Conservation (phyloP, 192 early-diverging fungal genomes). For the Linnemannia zychae region DNA sequence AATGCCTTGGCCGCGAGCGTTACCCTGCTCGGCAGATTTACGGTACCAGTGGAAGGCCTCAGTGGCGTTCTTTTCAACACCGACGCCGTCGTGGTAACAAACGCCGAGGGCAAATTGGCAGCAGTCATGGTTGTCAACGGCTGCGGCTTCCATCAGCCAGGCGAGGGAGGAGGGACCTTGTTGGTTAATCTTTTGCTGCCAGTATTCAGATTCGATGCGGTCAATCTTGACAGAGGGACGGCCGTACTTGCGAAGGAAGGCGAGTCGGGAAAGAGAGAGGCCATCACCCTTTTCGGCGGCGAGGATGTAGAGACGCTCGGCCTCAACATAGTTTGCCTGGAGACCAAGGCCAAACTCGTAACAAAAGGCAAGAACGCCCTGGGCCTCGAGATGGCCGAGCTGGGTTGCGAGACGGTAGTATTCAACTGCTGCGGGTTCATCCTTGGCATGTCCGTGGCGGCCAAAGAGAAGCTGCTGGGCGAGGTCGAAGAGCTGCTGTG, state of each 20-base stretch:
- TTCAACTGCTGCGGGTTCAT: constrained; percentile 65
- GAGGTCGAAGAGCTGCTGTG: constrained; percentile 42
- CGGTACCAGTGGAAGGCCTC: constrained; percentile 75
- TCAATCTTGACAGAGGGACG: constrained; percentile 84
- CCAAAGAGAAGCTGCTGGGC: constrained; percentile 67
- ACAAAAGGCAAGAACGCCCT: constrained; percentile 76
- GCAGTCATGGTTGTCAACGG: constrained; percentile 65
- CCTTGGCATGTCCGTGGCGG: constrained; percentile 49
- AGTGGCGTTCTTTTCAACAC: constrained; percentile 72
- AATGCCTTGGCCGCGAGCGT: constrained; percentile 69
- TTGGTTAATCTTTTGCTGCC: constrained; percentile 73
- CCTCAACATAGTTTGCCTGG: constrained; percentile 67
- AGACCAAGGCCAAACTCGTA: constrained; percentile 79
- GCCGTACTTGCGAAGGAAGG: constrained; percentile 86
- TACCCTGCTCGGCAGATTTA: constrained; percentile 66
- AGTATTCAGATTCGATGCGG: constrained; percentile 82
- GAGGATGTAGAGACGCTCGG: constrained; percentile 75
- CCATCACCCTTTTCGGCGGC: constrained; percentile 66
- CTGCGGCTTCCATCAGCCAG: constrained; percentile 77
- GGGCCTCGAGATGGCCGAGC: constrained; percentile 58
- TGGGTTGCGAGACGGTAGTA: constrained; percentile 69
- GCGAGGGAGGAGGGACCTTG: constrained; percentile 66
- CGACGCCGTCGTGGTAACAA: constrained; percentile 85
- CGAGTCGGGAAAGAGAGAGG: constrained; percentile 68
- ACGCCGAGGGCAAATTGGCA: constrained; percentile 79